A percentile compares a stretch with the other conserved stretches of the same genome.
These are phyloP conservation scores for Colletotrichum sp. DNA, from an alignment of 2,329 filamentous ascomycete genomes.

Conservation along the genomic window DNA sequence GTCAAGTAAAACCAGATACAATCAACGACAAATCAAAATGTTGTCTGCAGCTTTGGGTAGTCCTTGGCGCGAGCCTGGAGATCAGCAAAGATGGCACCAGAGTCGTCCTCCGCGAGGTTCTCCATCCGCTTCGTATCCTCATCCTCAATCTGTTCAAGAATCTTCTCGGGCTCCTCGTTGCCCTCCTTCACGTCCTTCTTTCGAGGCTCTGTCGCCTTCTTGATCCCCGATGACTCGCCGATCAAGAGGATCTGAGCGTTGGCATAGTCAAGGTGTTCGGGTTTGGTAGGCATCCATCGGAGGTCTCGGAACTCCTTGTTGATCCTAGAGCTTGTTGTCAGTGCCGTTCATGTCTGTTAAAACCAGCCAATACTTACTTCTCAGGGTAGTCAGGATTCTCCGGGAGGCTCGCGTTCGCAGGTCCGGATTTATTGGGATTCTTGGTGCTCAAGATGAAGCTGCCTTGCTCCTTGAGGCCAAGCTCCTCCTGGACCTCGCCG, in stretches of 20 bases:
- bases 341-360: background rate
- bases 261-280: conserved; percentile 75
- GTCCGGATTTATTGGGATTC: conserved; percentile 75
- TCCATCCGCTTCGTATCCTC: conserved; percentile 75
- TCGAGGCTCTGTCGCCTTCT: conserved; percentile 60
- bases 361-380: conserved; percentile 52
- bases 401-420: conserved; percentile 66
- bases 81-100: conserved; percentile 51
- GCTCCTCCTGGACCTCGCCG: conserved; percentile 74
- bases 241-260: conserved; percentile 82
- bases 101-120: conserved; percentile 50
- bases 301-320: conserved; percentile 74
- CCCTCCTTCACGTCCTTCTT: conserved; percentile 61
- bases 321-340: conserved; percentile 49
- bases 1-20: background rate
- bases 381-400: conserved; percentile 73
- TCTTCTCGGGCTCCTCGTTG: conserved; percentile 70
- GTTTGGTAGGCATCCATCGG: conserved; percentile 77
- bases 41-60: conserved; percentile 68
- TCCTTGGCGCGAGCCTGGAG: conserved; percentile 58
- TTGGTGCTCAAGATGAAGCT: conserved; percentile 82
- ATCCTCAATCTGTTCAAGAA: conserved; percentile 76
- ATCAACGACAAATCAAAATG: conserved; percentile 41
- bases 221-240: conserved; percentile 66
- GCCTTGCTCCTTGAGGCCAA: conserved; percentile 74